Base-by-base conservation (phyloP, 768 basidiomycete species). In the Panaeolus cyanescens region DNA sequence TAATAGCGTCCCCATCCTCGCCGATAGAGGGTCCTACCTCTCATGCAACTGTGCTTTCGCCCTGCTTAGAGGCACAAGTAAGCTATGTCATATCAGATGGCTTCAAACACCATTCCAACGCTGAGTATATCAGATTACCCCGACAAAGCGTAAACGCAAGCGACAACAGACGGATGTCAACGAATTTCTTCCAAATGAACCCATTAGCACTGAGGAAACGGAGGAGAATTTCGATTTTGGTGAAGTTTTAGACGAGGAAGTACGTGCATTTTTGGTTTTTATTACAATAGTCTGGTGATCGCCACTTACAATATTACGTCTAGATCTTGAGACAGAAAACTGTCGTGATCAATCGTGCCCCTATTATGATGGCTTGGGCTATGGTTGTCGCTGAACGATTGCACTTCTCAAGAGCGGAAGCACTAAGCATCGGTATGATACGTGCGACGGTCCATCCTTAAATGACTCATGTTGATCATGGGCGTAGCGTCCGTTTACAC, bases 341-440 rank as follows among this genome's bases (percentile, higher is more conserved):
- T 7, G 80, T 85, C 19, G 81, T 93, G 19, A 83, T 93, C 45
- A 99, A 99, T 73, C 88, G 96, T 22, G 96, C 96, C 1, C 96
- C 96, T 0, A 81, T 98, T 45, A 92, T 98, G 92, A 95, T 89
- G 59, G 94, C 91, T 1, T 99, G 96, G 96, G 87, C 93, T 2
- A 91, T 83, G 56, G 75, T 93, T 32, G 92, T 98, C 28, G 91
- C 93, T 3, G 92, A 94, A 67, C 82, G 88, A 36, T 80, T 97
- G 63, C 92, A 95, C 2, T 99, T 99, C 72, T 83, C 87, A 55
- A 80, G 90, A 61, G 88, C 93, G 68, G 96, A 99, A 75, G 93
- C 96, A 2, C 77, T 99, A 37, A 95, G 93, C 64, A 92, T 99
- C 59, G 95, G 95, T 90, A 65, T 32, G 62, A 50, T 1, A 22